Percentiles rank a stretch among this genome's conserved stretches.
Conservation (phyloP, 2,329 filamentous ascomycete genomes). For the Neofusicoccum sp. region DNA sequence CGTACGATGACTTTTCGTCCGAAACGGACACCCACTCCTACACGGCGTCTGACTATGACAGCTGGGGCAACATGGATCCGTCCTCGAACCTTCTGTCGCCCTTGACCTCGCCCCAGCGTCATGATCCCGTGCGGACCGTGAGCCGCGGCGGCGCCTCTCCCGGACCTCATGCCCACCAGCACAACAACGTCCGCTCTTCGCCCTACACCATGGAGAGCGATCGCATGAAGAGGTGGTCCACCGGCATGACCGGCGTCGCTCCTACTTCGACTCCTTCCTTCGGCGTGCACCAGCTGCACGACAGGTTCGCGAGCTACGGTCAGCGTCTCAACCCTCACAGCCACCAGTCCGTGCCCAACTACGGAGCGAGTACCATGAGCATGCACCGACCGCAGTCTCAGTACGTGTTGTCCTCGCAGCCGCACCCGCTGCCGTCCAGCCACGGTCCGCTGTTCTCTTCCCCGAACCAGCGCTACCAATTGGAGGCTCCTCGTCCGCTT, state of each 20-base stretch:
- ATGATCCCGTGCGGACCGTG: slow-evolving; percentile 47
- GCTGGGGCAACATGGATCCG: slow-evolving; percentile 67
- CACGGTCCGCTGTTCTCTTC: slow-evolving; percentile 48
- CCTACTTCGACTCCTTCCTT: slow-evolving; percentile 64
- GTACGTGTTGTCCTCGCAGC: slow-evolving; percentile 41
- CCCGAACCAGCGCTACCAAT: slow-evolving; percentile 54
- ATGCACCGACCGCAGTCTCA: slow-evolving; percentile 37
- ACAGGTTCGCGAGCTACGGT: slow-evolving; percentile 63
- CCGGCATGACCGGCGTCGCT: slow-evolving; percentile 50
- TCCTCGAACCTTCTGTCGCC: slow-evolving; percentile 72
- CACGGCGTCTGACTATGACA: slow-evolving; percentile 57
- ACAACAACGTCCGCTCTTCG: slow-evolving; percentile 67
- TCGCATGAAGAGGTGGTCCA: slow-evolving; percentile 76
- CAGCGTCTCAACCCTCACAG: slow-evolving; percentile 56
- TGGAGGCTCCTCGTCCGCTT: slow-evolving; percentile 59
- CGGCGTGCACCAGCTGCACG: slow-evolving; percentile 60
- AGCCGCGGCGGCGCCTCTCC: slow-evolving; percentile 73
- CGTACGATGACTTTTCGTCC: slow-evolving; percentile 69
- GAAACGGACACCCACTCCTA: slow-evolving; percentile 70
- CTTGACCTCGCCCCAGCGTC: slow-evolving; percentile 70
- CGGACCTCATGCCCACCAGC: slow-evolving; percentile 53
- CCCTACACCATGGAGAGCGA: slow-evolving; percentile 69
- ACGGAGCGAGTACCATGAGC: slow-evolving; percentile 35
- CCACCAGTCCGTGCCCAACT: slow-evolving; percentile 43
- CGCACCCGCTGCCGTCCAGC: slow-evolving; percentile 42